phyloP scores from a whole-genome alignment of 1,284 basidiomycete species.

The Coniferiporia weirii region DNA sequence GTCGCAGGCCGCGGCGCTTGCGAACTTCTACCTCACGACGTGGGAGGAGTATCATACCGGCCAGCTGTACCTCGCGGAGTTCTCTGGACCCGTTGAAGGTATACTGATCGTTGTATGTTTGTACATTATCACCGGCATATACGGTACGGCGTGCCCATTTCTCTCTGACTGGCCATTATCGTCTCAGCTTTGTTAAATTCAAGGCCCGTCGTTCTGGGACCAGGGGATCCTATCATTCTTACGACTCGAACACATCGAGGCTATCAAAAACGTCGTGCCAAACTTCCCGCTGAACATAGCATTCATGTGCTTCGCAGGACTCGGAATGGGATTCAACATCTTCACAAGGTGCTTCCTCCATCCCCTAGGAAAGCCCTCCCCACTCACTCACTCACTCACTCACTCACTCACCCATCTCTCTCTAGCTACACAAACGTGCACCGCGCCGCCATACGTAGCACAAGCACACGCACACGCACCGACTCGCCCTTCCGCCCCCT shows the following conservation, averaged over 20 bases:
- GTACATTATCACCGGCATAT: slow-evolving; percentile 74
- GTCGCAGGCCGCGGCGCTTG: slow-evolving; percentile 80
- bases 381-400: not conserved
- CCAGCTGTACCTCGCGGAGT: slow-evolving; percentile 84
- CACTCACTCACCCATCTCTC: not conserved
- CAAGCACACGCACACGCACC: slow-evolving; percentile 25
- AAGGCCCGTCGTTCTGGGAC: slow-evolving; percentile 85
- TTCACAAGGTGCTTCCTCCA: slow-evolving; percentile 47
- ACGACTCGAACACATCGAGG: slow-evolving; percentile 47
- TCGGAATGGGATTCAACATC: slow-evolving; percentile 83
- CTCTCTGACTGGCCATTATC: not conserved
- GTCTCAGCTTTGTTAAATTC: not conserved
- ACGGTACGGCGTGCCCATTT: slow-evolving; percentile 41
- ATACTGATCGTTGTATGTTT: slow-evolving; percentile 84
- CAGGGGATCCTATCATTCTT: slow-evolving; percentile 60
- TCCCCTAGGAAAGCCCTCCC: not conserved
- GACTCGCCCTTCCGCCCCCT: slow-evolving; percentile 64
- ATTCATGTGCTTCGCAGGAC: slow-evolving; percentile 79
- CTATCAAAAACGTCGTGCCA: slow-evolving; percentile 48
- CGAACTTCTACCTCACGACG: slow-evolving; percentile 93
- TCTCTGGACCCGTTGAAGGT: slow-evolving; percentile 95
- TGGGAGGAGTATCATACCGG: slow-evolving; percentile 99
- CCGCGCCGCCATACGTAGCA: slow-evolving; percentile 32
- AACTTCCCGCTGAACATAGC: slow-evolving; percentile 79
- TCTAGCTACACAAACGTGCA: slow-evolving; percentile 75